Conservation (phyloP, 306 rosid genomes). For the Dalbergia cultrata region DNA sequence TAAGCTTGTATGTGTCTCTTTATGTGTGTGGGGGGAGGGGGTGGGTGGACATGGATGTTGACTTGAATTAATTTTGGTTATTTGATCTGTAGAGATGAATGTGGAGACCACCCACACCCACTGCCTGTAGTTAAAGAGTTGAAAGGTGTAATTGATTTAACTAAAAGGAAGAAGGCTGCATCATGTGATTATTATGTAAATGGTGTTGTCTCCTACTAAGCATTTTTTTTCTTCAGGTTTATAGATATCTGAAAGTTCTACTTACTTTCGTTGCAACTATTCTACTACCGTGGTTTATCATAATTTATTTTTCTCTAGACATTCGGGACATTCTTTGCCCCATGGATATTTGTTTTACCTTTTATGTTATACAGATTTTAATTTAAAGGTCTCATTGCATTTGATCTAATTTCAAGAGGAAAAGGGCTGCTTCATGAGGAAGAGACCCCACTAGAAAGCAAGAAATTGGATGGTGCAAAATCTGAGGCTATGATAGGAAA, state of each 20-base stretch:
- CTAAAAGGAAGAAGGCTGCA: slow-evolving; percentile 61
- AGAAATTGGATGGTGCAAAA: no score
- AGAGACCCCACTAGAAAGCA: no score
- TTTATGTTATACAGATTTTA: background rate
- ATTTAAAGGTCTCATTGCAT: slow-evolving; percentile 8
- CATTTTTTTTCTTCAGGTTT: no score
- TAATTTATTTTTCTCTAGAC: background rate
- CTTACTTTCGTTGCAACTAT: background rate
- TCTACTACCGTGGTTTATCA: background rate
- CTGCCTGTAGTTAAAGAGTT: slow-evolving; percentile 65
- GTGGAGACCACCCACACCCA: slow-evolving; percentile 72
- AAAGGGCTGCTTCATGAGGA: slow-evolving; percentile 68
- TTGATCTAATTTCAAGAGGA: slow-evolving; percentile 57
- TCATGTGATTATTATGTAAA: slow-evolving; percentile 82
- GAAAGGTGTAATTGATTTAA: slow-evolving; percentile 56
- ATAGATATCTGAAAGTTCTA: background rate
- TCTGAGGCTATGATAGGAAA: no score
- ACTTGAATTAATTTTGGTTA: background rate
- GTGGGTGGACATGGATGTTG: background rate
- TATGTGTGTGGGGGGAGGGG: no score
- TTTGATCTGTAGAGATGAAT: slow-evolving; percentile 62
- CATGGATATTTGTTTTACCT: background rate
- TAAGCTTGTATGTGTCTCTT: background rate
- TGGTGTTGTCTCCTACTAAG: background rate
- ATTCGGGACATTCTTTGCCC: background rate